Conservation (phyloP, 345 rosid genomes). For the Eucalyptus curtisii region DNA sequence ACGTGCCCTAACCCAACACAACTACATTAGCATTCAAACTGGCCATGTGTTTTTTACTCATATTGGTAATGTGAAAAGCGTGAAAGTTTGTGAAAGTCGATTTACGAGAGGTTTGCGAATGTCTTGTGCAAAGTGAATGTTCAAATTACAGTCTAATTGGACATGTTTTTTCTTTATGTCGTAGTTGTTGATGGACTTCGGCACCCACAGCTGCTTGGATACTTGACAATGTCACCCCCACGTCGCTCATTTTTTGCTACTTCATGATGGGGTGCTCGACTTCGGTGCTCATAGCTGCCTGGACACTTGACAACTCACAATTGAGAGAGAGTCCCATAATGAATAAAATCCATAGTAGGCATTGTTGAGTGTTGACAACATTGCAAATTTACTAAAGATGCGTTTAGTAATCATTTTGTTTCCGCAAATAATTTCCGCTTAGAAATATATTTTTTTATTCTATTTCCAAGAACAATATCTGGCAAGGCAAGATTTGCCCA, state of each 20-base stretch:
- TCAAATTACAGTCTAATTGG: no score
- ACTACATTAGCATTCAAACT: not conserved
- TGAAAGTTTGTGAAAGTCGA: not conserved
- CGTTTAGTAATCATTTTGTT: no score
- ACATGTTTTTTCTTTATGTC: no score
- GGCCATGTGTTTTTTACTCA: not conserved
- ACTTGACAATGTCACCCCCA: not conserved
- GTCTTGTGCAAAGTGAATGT: not conserved
- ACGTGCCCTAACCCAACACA: not conserved
- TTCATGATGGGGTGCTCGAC: not conserved
- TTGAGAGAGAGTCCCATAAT: not conserved
- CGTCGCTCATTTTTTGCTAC: not conserved
- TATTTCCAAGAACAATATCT: no score
- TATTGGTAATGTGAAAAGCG: no score
- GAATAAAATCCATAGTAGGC: not conserved
- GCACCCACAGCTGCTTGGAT: not conserved
- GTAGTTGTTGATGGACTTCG: not conserved
- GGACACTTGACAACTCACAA: not conserved
- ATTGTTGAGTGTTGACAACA: not conserved
- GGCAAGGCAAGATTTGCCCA: no score
- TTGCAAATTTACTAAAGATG: not conserved
- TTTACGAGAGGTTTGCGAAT: not conserved
- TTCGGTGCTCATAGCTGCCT: rapidly evolving
- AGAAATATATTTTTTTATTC: no score
- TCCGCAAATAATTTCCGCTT: no score